Conservation (phyloP, 345 rosid species). For the Ricinus communis region DNA sequence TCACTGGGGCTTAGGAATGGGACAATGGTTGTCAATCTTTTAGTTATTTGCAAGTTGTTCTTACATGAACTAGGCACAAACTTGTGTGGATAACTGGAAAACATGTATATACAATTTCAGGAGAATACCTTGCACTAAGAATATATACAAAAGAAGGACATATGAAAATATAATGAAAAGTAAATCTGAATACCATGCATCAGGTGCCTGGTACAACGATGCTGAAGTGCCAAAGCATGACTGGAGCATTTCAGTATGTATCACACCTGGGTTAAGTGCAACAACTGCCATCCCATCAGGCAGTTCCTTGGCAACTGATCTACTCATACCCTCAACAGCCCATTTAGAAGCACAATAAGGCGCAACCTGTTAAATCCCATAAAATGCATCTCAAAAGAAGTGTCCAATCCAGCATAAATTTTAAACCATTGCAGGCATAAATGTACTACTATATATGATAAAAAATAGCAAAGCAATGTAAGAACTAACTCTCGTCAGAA, state of each 20-base stretch:
- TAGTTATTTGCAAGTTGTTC: neutral
- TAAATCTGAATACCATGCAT: constrained; percentile 58
- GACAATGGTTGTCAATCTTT: neutral
- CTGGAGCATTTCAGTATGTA: constrained; percentile 84
- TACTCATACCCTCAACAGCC: constrained; percentile 93
- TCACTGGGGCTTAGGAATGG: neutral
- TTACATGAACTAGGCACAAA: neutral
- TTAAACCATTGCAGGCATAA: no score
- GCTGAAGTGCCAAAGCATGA: constrained; percentile 85
- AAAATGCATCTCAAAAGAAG: neutral
- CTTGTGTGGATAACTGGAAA: neutral
- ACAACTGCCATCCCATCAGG: constrained; percentile 85
- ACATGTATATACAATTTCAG: neutral
- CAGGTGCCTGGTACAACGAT: constrained; percentile 81
- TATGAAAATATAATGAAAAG: neutral
- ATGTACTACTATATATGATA: neutral
- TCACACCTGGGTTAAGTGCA: constrained; percentile 90
- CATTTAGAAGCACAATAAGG: constrained; percentile 99
- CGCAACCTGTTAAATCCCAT: constrained; percentile 65
- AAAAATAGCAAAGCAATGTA: neutral
- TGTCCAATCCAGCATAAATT: neutral
- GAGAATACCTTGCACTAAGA: neutral
- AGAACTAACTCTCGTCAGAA: neutral
- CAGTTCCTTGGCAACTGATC: constrained; percentile 90
- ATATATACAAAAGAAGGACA: neutral